Percentiles rank a stretch among this genome's conserved stretches.
phyloP scores from a whole-genome alignment of 1,284 basidiomycete genomes.

The Neonothopanus nambi region DNA sequence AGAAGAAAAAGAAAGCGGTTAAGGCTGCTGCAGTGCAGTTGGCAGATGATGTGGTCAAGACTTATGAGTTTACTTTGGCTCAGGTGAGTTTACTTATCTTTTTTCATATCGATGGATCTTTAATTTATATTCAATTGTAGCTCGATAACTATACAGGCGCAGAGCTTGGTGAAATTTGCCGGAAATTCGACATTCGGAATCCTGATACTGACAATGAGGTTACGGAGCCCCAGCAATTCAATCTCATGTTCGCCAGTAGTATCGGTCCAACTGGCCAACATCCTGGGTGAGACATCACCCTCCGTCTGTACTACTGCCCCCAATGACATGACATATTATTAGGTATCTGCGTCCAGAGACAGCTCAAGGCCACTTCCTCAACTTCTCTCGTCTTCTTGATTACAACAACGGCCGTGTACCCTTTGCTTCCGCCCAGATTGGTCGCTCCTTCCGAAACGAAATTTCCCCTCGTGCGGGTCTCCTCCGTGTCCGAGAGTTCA shows the following conservation, averaged over 20 bases:
- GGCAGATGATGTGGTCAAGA: conserved; percentile 71
- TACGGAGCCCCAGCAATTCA: conserved; percentile 93
- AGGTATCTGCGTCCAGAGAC: conserved; percentile 97
- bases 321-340: background rate
- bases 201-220: conserved; percentile 94
- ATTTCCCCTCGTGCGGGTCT: conserved; percentile 96
- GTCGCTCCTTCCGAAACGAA: conserved; percentile 96
- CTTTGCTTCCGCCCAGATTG: conserved; percentile 97
- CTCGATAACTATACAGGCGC: conserved; percentile 95
- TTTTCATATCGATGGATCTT: conserved; percentile 4
- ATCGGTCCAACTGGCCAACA: conserved; percentile 98
- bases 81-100: conserved; percentile 55
- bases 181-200: conserved; percentile 82
- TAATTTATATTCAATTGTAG: conserved; percentile 39
- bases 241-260: conserved; percentile 97
- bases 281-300: conserved; percentile 67
- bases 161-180: conserved; percentile 87
- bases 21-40: conserved; percentile 81
- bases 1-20: conserved; percentile 83
- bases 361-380: conserved; percentile 98
- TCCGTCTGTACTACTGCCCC: too few species aligned
- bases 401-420: conserved; percentile 98
- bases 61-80: conserved; percentile 85
- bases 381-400: conserved; percentile 95
- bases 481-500: conserved; percentile 97